Base-by-base conservation (phyloP, 176 grass and related monocot genomes). In the Bonia amplexicaulis region DNA sequence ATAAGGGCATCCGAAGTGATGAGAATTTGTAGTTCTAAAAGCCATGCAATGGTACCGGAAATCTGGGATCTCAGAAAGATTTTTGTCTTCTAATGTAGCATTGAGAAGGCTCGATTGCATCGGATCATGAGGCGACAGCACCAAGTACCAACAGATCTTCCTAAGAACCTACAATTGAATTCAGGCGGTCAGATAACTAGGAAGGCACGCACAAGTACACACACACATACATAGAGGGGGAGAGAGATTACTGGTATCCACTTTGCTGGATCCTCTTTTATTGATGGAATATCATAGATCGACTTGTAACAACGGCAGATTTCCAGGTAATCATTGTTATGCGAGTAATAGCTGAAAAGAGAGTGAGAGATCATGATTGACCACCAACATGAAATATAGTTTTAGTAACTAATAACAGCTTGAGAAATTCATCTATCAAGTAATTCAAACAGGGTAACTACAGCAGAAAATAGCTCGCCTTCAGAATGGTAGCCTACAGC, bases 61-160 rank as follows among this genome's bases (percentile, higher is more conserved):
- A 80, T 96, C 92, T 23, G 93, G 85, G 54, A 94, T 95, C 84
- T 98, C 96, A n/a, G 86, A 90, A 45, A 98, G 83, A 84, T 98
- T 96, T 88, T 94, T 95, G 63, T 98, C 96, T 77, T 98, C 93
- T 20, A 95, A 79, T 33, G 93, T 94, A 70, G 93, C 90, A 84
- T 91, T 98, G 15, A 98, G 93, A 87, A 98, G 91, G 42, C 96
- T 98, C 0, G 96, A 98, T 80, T 98, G 96, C 96, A 98, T 92
- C 0, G 96, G 93, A 71, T 94, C 93, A 81, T 95, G 91, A 35
- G 96, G 96, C 26, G 96, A 41, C 22, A 98, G 52, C 20, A 98
- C 93, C 46, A 98, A 58, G 60, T 93, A 94, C 96, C 96, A 98
- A 67, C 96, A 98, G 59, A 98, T 98, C 80, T 95, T 98, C 74